A percentile compares a stretch with the other conserved stretches of the same genome.
Evolutionary conservation across 2,329 filamentous ascomycete species (phyloP).

Genomic region (Tolypocladium guangdongense): DNA sequence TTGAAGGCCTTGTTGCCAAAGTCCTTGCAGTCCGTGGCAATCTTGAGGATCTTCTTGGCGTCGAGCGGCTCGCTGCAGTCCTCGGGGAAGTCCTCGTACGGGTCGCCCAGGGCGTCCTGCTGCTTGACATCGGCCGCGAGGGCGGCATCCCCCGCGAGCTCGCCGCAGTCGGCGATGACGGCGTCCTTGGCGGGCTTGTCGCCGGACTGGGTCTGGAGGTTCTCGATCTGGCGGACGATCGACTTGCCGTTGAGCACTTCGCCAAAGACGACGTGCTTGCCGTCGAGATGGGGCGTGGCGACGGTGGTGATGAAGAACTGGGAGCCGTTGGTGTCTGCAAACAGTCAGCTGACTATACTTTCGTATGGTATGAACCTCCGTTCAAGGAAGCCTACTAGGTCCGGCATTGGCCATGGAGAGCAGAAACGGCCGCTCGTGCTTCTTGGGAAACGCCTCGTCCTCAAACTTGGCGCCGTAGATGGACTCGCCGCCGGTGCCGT

Average conservation of each 20-base stretch:
- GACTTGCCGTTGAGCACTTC: slow-evolving; percentile 91
- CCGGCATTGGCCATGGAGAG: slow-evolving; percentile 98
- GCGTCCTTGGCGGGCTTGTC: slow-evolving; percentile 73
- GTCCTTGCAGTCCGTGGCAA: slow-evolving; percentile 77
- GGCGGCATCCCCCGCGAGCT: slow-evolving; percentile 64
- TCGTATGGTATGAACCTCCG: neutral
- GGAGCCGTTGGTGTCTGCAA: slow-evolving; percentile 76
- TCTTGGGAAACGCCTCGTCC: slow-evolving; percentile 87
- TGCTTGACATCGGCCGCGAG: slow-evolving; percentile 54
- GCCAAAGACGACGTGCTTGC: slow-evolving; percentile 96
- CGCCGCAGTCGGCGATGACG: slow-evolving; percentile 72
- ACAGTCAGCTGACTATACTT: neutral
- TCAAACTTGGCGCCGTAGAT: slow-evolving; percentile 97
- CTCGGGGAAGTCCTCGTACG: slow-evolving; percentile 92
- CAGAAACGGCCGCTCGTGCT: slow-evolving; percentile 88
- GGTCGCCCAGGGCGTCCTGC: slow-evolving; percentile 74
- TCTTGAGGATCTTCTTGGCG: slow-evolving; percentile 60
- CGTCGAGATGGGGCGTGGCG: slow-evolving; percentile 85
- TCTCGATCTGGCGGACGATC: slow-evolving; percentile 81
- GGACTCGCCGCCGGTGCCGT: slow-evolving; percentile 91
- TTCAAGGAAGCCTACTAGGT: slow-evolving; percentile 49
- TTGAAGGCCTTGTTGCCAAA: slow-evolving; percentile 94
- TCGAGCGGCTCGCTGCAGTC: slow-evolving; percentile 58
- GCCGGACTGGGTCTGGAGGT: slow-evolving; percentile 57
- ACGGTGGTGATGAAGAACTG: slow-evolving; percentile 99